These are phyloP conservation scores for Spongispora temasekensis DNA, from an alignment of 1,284 basidiomycete species.

Conservation along the genomic window DNA sequence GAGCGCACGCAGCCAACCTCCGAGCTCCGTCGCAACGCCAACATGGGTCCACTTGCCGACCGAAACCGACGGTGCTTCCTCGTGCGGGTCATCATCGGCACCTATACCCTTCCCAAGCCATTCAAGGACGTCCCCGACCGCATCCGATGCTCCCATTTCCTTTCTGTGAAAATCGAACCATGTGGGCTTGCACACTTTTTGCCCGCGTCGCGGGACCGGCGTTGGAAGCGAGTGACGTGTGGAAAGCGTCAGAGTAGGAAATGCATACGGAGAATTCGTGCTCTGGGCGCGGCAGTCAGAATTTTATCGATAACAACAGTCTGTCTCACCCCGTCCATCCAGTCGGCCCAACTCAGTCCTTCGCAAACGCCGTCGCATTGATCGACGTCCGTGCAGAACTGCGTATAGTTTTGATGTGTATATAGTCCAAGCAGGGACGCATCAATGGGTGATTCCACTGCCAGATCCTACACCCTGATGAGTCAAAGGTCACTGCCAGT, in stretches of 20 bases:
- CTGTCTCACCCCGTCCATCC: conserved; percentile 66
- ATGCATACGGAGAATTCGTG: conserved; percentile 77
- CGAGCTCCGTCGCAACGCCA: conserved; percentile 59
- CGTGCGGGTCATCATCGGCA: conserved; percentile 16
- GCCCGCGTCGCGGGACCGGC: conserved; percentile 76
- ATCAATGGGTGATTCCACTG: conserved; percentile 89
- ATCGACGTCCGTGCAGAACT: conserved; percentile 80
- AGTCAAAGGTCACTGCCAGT: neutral
- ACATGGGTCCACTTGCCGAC: conserved; percentile 53
- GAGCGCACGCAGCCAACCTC: conserved; percentile 56
- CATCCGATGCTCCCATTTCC: conserved; percentile 59
- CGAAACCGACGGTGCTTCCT: conserved; percentile 25
- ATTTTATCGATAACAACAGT: neutral
- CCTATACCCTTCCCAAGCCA: conserved; percentile 49
- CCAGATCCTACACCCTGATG: conserved; percentile 57
- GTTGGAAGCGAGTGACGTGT: conserved; percentile 83
- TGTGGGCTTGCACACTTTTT: conserved; percentile 78
- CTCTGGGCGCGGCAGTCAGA: conserved; percentile 54
- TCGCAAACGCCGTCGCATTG: conserved; percentile 75
- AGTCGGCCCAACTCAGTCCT: conserved; percentile 80
- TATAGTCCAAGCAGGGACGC: conserved; percentile 87
- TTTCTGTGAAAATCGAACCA: conserved; percentile 63
- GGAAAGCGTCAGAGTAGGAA: conserved; percentile 78
- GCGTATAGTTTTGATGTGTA: conserved; percentile 90
- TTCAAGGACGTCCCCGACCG: conserved; percentile 52